Base-by-base conservation (phyloP, 2,329 filamentous ascomycete genomes). In the Cryoendolithus antarcticus region DNA sequence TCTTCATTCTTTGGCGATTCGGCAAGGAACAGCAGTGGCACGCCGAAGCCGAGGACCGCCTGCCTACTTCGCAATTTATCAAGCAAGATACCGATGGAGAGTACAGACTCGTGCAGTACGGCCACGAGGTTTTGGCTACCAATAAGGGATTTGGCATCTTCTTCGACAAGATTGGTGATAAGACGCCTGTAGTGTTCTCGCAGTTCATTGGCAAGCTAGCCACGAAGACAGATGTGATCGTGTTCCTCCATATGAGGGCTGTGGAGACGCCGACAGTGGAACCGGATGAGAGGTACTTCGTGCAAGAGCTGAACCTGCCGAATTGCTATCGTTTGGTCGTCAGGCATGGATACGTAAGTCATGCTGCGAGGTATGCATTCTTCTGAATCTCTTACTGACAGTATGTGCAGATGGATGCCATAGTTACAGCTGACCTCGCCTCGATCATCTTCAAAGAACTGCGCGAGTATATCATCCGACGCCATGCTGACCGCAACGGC, bases 11-110 rank as follows among this genome's bases (percentile, higher is more conserved):
- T 8, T 88, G 82, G 82, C 73, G 82, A 27, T 88, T 77, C 50
- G 82, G 82, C n/a, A 86, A 88, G 56, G 80, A 86, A 53, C 71
- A 75, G 43, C 82, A 88, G 54, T 88, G 82, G 82, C 62, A 61
- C 5, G 75, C 81, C 2, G 82, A 88, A 60, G 68, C 70, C 1
- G 65, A 70, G 40, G 79, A 85, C 48, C 67, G 69, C 3, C 65
- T 77, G 40, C 64, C 67, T 32, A 66, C 68, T 4, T 67, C 62
- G 4, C 62, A 65, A 29, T 64, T 66, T 44, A 62, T 66, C 37
- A 49, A 65, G 13, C 52, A 46, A 3, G 44, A 51, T 21, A 44
- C 50, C 1, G 48, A 57, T 8, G 59, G 59, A 2, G 49, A 49
- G 5, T 44, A 48, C 32, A 37, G 39, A 13, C 39, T 53, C 11